phyloP scores from a whole-genome alignment of 192 early-diverging fungal species.

The Gonapodya sp. region DNA sequence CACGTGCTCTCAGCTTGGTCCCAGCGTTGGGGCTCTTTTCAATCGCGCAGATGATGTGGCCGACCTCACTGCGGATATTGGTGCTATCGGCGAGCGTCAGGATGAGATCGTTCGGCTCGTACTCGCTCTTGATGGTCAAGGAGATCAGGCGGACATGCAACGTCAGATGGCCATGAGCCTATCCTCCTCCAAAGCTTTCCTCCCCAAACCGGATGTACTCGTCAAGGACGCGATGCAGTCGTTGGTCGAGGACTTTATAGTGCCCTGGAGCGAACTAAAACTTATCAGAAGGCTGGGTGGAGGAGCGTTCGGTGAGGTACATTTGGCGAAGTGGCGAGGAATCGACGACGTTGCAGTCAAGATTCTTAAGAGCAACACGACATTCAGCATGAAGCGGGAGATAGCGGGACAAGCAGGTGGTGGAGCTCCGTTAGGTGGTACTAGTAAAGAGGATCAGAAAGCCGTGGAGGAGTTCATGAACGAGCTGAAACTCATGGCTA shows the following conservation, averaged over 20 bases:
- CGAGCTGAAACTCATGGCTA: not conserved
- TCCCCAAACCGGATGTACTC: not conserved
- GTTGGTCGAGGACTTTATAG: not conserved
- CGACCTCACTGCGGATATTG: not conserved
- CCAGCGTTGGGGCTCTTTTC: not conserved
- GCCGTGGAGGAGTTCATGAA: not conserved
- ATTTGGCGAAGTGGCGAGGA: not conserved
- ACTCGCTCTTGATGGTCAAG: not conserved
- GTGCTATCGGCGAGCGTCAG: not conserved
- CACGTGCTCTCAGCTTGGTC: not conserved
- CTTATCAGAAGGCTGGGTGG: not conserved
- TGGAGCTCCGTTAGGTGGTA: not conserved
- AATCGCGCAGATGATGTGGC: not conserved
- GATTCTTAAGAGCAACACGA: not conserved
- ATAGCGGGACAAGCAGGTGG: not conserved
- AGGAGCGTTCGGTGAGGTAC: not conserved
- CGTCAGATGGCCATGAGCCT: not conserved
- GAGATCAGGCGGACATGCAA: not conserved
- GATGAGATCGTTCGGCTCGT: not conserved
- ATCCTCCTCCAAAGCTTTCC: not conserved
- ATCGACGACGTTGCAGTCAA: not conserved
- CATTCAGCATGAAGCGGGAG: not conserved
- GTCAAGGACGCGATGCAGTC: not conserved
- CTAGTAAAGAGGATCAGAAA: not conserved
- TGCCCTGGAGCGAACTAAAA: not conserved